These are phyloP conservation scores for Aspergillus sp. DNA, from an alignment of 2,329 filamentous ascomycete genomes.

Conservation along the genomic window DNA sequence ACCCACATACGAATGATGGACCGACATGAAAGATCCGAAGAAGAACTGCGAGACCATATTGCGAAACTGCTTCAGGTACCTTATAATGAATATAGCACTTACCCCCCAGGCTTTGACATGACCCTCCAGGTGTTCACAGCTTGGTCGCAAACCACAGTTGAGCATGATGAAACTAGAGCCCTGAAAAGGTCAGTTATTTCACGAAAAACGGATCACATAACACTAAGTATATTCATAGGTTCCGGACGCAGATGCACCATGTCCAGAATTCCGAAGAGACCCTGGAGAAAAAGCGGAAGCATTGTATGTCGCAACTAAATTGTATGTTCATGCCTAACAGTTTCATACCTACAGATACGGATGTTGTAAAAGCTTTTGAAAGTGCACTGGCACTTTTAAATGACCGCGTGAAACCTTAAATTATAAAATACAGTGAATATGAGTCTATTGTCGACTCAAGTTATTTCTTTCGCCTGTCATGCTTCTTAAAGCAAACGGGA, in stretches of 20 bases:
- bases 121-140: conserved; percentile 68
- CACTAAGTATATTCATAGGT: conserved; percentile 45
- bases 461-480: neutral
- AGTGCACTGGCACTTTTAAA: conserved; percentile 47
- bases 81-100: neutral
- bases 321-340: conserved; percentile 10
- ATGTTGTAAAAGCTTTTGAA: conserved; percentile 50
- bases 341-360: conserved; percentile 31
- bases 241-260: conserved; percentile 75
- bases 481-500: neutral
- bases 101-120: conserved; percentile 1
- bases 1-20: conserved; percentile 67
- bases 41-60: conserved; percentile 66
- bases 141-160: conserved; percentile 73
- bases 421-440: neutral
- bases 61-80: conserved; percentile 63
- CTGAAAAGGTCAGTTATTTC: conserved; percentile 64
- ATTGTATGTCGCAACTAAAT: conserved; percentile 61
- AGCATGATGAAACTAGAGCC: conserved; percentile 73
- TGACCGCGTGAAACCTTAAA: conserved; percentile 25
- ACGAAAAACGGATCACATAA: neutral
- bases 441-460: neutral
- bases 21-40: conserved; percentile 64
- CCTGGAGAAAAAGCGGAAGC: conserved; percentile 72
- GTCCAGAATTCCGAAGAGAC: conserved; percentile 72